phyloP scores from a whole-genome alignment of 2,329 filamentous ascomycete genomes.

The Pseudomassariella vexata region DNA sequence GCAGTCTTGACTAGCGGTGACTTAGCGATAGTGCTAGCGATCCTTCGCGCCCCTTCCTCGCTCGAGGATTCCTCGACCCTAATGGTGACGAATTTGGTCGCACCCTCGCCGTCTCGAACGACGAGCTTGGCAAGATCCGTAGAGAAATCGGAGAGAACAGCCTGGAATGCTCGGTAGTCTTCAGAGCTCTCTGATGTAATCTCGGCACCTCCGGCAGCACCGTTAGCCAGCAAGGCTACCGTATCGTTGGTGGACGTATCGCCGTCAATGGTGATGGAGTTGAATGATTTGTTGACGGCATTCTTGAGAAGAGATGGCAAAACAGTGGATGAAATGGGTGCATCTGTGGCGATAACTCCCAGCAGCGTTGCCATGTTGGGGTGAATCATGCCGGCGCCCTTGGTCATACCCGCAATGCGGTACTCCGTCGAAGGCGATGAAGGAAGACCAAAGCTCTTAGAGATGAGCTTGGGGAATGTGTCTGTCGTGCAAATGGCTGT shows the following conservation, averaged over 20 bases:
- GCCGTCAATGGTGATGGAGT: slow-evolving; percentile 93
- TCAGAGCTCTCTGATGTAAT: slow-evolving; percentile 47
- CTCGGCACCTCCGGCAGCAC: slow-evolving; percentile 70
- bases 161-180: slow-evolving; percentile 67
- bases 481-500: slow-evolving; percentile 96
- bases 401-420: slow-evolving; percentile 88
- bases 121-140: slow-evolving; percentile 85
- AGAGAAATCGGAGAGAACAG: slow-evolving; percentile 70
- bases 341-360: slow-evolving; percentile 87
- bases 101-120: slow-evolving; percentile 92
- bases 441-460: slow-evolving; percentile 76
- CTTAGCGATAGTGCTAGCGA: slow-evolving; percentile 82
- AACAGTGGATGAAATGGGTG: slow-evolving; percentile 63
- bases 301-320: slow-evolving; percentile 66
- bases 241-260: slow-evolving; percentile 98
- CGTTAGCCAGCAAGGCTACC: slow-evolving; percentile 89
- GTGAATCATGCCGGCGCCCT: slow-evolving; percentile 98
- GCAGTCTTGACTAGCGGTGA: slow-evolving; percentile 96
- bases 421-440: slow-evolving; percentile 72
- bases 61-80: slow-evolving; percentile 69
- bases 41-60: slow-evolving; percentile 66
- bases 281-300: slow-evolving; percentile 82
- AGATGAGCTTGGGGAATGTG: slow-evolving; percentile 94
- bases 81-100: slow-evolving; percentile 96
- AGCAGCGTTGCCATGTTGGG: slow-evolving; percentile 98